Conservation (phyloP, 2,329 filamentous ascomycete species). For the Fusarium sp. region DNA sequence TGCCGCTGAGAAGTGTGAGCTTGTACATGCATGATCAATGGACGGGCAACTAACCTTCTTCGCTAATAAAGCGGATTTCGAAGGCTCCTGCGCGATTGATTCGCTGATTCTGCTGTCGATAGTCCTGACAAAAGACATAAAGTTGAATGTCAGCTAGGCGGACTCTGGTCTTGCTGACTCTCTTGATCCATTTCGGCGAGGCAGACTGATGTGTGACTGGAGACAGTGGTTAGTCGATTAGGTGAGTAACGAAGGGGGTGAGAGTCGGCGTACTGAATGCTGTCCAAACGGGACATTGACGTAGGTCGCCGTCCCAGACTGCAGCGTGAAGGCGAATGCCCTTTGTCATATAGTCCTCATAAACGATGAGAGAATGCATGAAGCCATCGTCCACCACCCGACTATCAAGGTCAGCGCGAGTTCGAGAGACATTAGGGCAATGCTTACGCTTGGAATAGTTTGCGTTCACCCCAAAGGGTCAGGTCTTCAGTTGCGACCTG, state of each 20-base stretch:
- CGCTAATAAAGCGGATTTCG: conserved; percentile 64
- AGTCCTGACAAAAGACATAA: conserved; percentile 71
- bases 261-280: conserved; percentile 66
- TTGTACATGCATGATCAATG: not conserved
- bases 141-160: conserved; percentile 68
- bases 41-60: conserved; percentile 53
- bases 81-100: conserved; percentile 63
- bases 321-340: conserved; percentile 69
- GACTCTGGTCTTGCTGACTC: conserved; percentile 61
- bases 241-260: too few species aligned
- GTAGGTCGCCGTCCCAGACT: conserved; percentile 67
- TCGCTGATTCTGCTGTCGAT: conserved; percentile 66
- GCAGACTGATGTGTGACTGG: conserved; percentile 66
- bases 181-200: conserved; percentile 65
- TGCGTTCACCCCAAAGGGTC: conserved; percentile 62
- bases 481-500: conserved; percentile 62
- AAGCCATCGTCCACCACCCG: conserved; percentile 69
- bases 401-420: conserved; percentile 53
- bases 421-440: not conserved
- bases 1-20: conserved; percentile 40
- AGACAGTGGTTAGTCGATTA: conserved; percentile 11
- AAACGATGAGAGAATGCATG: conserved; percentile 67
- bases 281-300: conserved; percentile 72
- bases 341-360: conserved; percentile 62
- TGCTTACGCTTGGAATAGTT: conserved; percentile 69